Conservation (phyloP, 768 basidiomycete species). For the Trametes punicea region DNA sequence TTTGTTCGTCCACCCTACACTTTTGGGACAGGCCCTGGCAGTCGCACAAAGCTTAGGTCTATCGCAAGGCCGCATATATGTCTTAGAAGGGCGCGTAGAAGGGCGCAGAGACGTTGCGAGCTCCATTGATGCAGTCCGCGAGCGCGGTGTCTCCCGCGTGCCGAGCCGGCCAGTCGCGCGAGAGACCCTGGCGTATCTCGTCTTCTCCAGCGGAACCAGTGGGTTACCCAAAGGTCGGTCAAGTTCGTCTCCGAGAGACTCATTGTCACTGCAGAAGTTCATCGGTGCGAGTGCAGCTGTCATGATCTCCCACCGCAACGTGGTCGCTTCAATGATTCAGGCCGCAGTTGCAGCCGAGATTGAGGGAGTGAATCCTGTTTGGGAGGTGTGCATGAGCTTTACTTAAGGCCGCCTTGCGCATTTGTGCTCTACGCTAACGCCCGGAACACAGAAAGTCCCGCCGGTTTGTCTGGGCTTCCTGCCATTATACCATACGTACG, state of each 20-base stretch:
- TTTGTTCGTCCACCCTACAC: slow-evolving; percentile 49
- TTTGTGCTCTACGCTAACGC: background rate
- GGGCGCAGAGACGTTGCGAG: slow-evolving; percentile 44
- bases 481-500: slow-evolving; percentile 69
- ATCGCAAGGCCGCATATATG: slow-evolving; percentile 42
- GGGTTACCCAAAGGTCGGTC: slow-evolving; percentile 67
- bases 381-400: background rate
- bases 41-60: slow-evolving; percentile 35
- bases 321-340: slow-evolving; percentile 19
- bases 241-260: no score
- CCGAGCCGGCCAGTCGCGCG: slow-evolving; percentile 43
- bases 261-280: no score
- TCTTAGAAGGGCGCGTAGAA: slow-evolving; percentile 42
- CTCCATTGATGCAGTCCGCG: slow-evolving; percentile 40
- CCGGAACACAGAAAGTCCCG: slow-evolving; percentile 16
- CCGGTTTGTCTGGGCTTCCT: slow-evolving; percentile 55
- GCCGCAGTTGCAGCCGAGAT: background rate
- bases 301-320: slow-evolving; percentile 28
- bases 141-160: slow-evolving; percentile 37
- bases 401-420: background rate
- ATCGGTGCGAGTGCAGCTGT: slow-evolving; percentile 29
- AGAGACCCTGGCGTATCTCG: slow-evolving; percentile 63
- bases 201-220: slow-evolving; percentile 78
- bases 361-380: background rate
- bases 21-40: slow-evolving; percentile 41